Evolutionary conservation across 2,329 filamentous ascomycete species (phyloP).

Genomic region (Fusarium temperatum): DNA sequence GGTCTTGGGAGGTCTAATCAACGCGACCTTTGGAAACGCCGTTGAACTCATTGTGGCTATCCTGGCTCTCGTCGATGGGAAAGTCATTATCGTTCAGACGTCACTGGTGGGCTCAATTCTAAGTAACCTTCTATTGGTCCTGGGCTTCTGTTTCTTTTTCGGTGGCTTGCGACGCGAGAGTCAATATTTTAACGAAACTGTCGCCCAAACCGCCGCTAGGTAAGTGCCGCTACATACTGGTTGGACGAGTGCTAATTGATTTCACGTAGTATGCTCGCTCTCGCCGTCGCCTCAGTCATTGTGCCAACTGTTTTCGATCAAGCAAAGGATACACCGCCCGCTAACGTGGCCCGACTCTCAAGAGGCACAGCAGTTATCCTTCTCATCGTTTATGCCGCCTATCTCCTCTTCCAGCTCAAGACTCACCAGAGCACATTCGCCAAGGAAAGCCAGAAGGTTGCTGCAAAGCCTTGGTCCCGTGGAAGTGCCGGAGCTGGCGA

Average conservation of each 20-base stretch:
- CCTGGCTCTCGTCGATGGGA: slow-evolving; percentile 77
- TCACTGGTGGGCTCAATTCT: slow-evolving; percentile 92
- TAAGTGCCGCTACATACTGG: neutral
- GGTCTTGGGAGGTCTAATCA: slow-evolving; percentile 86
- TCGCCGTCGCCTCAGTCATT: slow-evolving; percentile 83
- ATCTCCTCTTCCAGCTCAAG: slow-evolving; percentile 90
- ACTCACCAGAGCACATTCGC: slow-evolving; percentile 85
- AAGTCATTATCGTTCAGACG: slow-evolving; percentile 89
- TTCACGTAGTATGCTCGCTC: slow-evolving; percentile 65
- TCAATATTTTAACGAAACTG: slow-evolving; percentile 91
- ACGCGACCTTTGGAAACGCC: slow-evolving; percentile 92
- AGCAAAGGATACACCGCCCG: slow-evolving; percentile 51
- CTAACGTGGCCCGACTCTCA: slow-evolving; percentile 70
- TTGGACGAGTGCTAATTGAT: neutral
- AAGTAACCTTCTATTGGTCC: slow-evolving; percentile 86
- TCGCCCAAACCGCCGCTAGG: slow-evolving; percentile 88
- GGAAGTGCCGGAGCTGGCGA: slow-evolving; percentile 48
- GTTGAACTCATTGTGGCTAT: slow-evolving; percentile 91
- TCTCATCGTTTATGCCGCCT: slow-evolving; percentile 82
- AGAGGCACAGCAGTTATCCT: slow-evolving; percentile 82
- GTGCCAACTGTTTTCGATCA: slow-evolving; percentile 87
- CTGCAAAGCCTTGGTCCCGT: slow-evolving; percentile 60
- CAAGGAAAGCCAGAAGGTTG: slow-evolving; percentile 79
- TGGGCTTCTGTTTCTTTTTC: slow-evolving; percentile 94
- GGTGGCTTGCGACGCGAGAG: slow-evolving; percentile 81